These are phyloP conservation scores for Debaryomyces coudertii DNA, from an alignment of 1,139 yeast species.

Conservation along the genomic window DNA sequence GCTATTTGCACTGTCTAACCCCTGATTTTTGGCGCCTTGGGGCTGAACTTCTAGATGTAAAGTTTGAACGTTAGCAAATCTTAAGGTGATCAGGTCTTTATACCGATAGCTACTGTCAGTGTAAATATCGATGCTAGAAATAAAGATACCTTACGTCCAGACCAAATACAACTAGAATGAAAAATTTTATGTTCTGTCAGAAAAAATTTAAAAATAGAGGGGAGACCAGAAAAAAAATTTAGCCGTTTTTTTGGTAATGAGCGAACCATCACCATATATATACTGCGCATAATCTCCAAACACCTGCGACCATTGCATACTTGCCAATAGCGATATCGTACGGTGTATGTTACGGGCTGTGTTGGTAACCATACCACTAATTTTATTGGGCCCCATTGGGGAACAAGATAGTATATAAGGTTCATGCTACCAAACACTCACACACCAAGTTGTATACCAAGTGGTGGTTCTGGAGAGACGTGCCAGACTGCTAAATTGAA, in stretches of 20 bases:
- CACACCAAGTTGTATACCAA: neutral
- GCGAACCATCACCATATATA: slow-evolving; percentile 5
- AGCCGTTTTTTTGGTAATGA: slow-evolving; percentile 5
- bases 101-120: neutral
- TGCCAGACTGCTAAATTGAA: neutral
- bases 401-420: neutral
- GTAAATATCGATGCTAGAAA: neutral
- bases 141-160: neutral
- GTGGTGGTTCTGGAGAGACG: neutral
- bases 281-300: slow-evolving; percentile 1
- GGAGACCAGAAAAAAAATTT: slow-evolving; percentile 3
- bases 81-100: too few relatives aligned
- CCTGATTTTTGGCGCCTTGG: slow-evolving; percentile 1
- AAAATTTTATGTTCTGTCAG: slow-evolving; percentile 2
- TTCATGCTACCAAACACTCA: neutral
- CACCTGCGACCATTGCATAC: neutral
- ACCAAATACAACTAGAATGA: neutral
- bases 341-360: neutral
- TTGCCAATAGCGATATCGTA: neutral
- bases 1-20: neutral
- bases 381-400: neutral
- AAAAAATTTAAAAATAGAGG: slow-evolving; percentile 4
- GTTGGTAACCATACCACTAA: neutral
- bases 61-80: neutral
- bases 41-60: slow-evolving; percentile 7